Percentiles rank a stretch among this genome's conserved stretches.
Evolutionary conservation across 805 yeast species (phyloP).

Genomic region (Starmerella potacharoeniae): DNA sequence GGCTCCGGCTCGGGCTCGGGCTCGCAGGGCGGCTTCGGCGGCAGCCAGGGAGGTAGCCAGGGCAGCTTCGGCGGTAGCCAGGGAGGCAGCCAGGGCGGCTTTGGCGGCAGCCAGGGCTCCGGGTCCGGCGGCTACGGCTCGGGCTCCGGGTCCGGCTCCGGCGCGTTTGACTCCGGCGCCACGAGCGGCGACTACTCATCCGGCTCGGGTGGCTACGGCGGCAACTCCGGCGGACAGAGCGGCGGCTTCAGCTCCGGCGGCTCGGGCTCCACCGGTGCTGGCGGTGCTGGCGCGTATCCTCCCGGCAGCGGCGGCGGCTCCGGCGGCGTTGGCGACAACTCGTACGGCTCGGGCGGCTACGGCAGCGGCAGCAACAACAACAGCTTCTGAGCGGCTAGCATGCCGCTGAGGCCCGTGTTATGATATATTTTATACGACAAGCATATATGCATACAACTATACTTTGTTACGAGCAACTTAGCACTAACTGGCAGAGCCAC

Average conservation of each 20-base stretch:
- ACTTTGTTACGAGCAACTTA: too few relatives aligned
- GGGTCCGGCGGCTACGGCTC: not conserved
- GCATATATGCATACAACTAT: not conserved
- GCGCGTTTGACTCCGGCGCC: not conserved
- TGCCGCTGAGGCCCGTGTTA: not conserved
- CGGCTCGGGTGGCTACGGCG: constrained; percentile 5
- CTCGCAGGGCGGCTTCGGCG: constrained; percentile 4
- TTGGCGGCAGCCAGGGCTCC: not conserved
- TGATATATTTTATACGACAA: not conserved
- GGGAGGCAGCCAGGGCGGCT: not conserved
- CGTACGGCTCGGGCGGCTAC: not conserved
- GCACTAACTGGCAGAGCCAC: too few relatives aligned
- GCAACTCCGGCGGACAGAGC: not conserved
- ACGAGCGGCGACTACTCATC: not conserved
- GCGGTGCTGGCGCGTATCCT: not conserved
- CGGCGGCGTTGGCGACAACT: not conserved
- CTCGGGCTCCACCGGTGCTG: not conserved
- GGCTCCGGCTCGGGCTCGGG: not conserved
- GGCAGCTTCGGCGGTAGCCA: not conserved
- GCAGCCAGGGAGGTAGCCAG: not conserved
- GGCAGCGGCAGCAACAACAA: not conserved
- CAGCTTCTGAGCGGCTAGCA: not conserved
- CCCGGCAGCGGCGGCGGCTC: not conserved
- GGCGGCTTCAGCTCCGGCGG: not conserved
- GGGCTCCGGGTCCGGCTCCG: not conserved